Evolutionary conservation across 352 stramenopile genomes (phyloP).

Genomic region (Phytophthora ramorum): DNA sequence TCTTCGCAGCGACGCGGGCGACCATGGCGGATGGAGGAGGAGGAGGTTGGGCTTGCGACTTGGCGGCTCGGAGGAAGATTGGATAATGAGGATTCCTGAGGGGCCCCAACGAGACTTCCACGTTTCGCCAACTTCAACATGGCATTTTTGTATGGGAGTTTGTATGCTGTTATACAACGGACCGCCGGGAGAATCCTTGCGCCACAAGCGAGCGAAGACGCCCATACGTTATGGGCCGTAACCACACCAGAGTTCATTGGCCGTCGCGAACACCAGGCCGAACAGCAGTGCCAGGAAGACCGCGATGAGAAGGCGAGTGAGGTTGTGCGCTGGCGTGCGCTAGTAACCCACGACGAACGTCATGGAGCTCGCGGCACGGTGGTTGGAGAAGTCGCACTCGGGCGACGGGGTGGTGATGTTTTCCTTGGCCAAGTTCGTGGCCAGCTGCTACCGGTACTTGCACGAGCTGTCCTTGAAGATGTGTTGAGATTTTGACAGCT

Average conservation of each 20-base stretch:
- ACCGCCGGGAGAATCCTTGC: background rate
- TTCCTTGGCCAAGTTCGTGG: no score
- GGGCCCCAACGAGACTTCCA: constrained; percentile 5
- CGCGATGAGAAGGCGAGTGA: no score
- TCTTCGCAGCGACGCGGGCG: constrained; percentile 44
- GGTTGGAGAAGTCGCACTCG: no score
- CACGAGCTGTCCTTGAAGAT: background rate
- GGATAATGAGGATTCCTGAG: constrained; percentile 12
- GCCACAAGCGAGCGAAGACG: no score
- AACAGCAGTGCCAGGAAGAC: no score
- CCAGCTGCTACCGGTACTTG: background rate
- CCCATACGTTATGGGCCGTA: no score
- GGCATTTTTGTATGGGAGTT: constrained; percentile 13
- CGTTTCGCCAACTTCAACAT: constrained; percentile 30
- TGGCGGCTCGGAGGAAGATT: constrained; percentile 22
- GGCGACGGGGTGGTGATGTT: no score
- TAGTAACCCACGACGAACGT: no score
- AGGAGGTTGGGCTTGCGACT: background rate
- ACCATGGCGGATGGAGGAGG: constrained; percentile 31
- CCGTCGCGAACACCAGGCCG: no score
- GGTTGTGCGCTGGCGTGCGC: no score
- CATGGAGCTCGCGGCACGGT: no score
- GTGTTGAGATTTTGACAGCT: background rate
- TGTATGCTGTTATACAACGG: constrained; percentile 8
- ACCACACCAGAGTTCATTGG: no score